phyloP scores from a whole-genome alignment of 805 yeast genomes.

The Kregervanrija fluxuum region DNA sequence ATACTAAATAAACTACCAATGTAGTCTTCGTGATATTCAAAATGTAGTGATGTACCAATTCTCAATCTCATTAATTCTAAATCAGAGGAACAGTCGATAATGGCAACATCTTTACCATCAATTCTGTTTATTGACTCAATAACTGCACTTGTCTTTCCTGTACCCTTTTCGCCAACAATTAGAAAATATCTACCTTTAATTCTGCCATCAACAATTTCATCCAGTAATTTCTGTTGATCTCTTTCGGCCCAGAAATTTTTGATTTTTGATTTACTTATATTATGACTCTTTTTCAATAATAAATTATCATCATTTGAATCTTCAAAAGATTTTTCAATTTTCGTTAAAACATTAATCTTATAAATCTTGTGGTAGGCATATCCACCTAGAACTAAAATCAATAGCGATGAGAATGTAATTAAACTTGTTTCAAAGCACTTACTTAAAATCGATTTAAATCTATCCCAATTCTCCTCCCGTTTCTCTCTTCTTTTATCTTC shows the following conservation, averaged over 20 bases:
- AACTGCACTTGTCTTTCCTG: slow-evolving; percentile 75
- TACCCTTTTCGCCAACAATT: slow-evolving; percentile 78
- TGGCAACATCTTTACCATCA: slow-evolving; percentile 55
- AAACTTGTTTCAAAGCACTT: slow-evolving; percentile 63
- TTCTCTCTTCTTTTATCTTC: slow-evolving; percentile 14
- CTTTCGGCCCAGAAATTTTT: slow-evolving; percentile 58
- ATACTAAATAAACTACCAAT: slow-evolving; percentile 76
- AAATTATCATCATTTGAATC: slow-evolving; percentile 56
- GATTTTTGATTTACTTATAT: slow-evolving; percentile 26
- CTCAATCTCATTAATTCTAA: slow-evolving; percentile 75
- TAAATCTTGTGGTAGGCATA: slow-evolving; percentile 60
- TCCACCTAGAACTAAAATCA: slow-evolving; percentile 67
- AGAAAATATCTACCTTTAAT: slow-evolving; percentile 62
- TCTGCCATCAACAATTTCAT: slow-evolving; percentile 60
- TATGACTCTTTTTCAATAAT: slow-evolving; percentile 50
- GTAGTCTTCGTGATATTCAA: slow-evolving; percentile 72
- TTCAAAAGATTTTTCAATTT: slow-evolving; percentile 55
- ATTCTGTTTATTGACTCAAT: slow-evolving; percentile 62
- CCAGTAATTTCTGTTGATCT: slow-evolving; percentile 57
- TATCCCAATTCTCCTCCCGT: slow-evolving; percentile 9
- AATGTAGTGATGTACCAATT: slow-evolving; percentile 68
- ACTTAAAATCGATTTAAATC: slow-evolving; percentile 14
- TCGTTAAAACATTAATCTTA: slow-evolving; percentile 48
- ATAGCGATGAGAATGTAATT: slow-evolving; percentile 61
- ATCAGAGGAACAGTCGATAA: slow-evolving; percentile 79